Evolutionary conservation across 768 basidiomycete species (phyloP).

Genomic region (Kwoniella botswanensis): DNA sequence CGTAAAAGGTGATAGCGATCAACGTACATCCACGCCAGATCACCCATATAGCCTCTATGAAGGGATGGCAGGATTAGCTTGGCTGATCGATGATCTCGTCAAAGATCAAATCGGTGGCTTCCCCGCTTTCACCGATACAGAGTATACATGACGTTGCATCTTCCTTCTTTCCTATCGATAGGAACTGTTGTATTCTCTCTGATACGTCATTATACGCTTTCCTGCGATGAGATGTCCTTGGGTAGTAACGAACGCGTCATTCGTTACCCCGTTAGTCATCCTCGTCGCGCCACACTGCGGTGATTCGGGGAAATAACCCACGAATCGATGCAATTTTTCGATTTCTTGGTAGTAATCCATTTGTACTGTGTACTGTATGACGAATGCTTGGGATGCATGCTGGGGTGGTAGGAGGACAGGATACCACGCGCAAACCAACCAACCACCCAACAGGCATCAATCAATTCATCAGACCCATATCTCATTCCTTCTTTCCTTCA

Average conservation of each 20-base stretch:
- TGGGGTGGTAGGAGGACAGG: neutral
- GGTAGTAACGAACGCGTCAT: neutral
- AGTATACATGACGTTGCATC: neutral
- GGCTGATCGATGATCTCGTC: neutral
- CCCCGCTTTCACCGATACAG: neutral
- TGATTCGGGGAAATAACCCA: neutral
- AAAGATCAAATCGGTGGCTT: neutral
- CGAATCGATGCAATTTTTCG: neutral
- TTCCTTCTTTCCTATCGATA: neutral
- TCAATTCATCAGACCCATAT: neutral
- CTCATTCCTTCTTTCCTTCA: slow-evolving; percentile 5
- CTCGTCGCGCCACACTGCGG: neutral
- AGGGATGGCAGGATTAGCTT: neutral
- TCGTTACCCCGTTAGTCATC: neutral
- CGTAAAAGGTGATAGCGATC: neutral
- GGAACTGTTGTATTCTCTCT: no score
- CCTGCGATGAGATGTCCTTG: no score
- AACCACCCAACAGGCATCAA: neutral
- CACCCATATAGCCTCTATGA: neutral
- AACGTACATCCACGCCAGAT: neutral
- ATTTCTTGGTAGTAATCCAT: neutral
- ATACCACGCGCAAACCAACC: slow-evolving; percentile 10
- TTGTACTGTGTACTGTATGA: neutral
- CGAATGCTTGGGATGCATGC: neutral
- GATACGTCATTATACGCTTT: neutral